These are phyloP conservation scores for Extremus antarcticus DNA, from an alignment of 495 filamentous ascomycete species.

Conservation along the genomic window DNA sequence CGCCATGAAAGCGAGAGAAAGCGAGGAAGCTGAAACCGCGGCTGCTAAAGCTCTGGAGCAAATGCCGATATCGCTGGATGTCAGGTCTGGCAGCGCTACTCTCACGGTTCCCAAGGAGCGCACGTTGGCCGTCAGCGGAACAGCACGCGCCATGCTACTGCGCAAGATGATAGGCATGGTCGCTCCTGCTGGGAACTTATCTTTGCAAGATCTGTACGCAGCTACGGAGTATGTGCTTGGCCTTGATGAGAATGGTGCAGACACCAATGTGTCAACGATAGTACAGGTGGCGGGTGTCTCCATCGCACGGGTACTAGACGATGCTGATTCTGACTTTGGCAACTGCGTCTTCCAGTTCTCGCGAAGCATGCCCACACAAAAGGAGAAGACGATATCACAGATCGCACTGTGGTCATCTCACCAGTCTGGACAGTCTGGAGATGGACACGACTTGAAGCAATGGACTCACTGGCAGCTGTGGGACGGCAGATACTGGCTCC, in stretches of 20 bases:
- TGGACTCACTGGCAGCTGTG: constrained; percentile 47
- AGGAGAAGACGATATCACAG: background rate
- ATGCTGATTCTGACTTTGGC: background rate
- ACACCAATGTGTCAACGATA: background rate
- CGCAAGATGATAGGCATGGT: constrained; percentile 4
- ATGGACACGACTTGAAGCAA: background rate
- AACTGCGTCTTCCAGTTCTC: background rate
- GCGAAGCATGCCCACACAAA: background rate
- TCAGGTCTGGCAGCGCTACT: background rate
- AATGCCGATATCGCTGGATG: background rate
- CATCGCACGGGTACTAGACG: background rate
- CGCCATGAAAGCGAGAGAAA: constrained; percentile 31
- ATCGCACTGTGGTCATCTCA: background rate
- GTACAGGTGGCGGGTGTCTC: background rate
- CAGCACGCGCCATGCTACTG: background rate
- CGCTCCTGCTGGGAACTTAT: background rate
- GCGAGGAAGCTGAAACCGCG: constrained; percentile 20
- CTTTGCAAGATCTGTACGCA: background rate
- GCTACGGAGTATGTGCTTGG: background rate
- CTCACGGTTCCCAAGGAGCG: background rate
- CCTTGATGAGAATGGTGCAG: background rate
- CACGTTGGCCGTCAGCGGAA: background rate
- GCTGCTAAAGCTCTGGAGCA: constrained; percentile 6
- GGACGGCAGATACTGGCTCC: constrained; percentile 80
- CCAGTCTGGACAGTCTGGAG: background rate